phyloP scores from a whole-genome alignment of 148 eudicot species.

The Arctostaphylos glauca region DNA sequence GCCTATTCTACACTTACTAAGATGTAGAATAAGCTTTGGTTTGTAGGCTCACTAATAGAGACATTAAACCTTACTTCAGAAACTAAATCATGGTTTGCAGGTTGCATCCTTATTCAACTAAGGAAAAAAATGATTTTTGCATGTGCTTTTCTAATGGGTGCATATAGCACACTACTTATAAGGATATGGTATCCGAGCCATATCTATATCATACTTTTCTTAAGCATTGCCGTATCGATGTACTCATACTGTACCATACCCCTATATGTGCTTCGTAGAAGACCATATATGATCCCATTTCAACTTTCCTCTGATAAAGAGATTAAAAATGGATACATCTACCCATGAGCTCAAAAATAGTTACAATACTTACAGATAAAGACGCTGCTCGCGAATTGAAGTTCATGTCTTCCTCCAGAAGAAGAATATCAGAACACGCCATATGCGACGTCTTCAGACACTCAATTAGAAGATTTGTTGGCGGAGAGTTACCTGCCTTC shows the following conservation, averaged over 20 bases:
- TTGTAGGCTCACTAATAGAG: not conserved
- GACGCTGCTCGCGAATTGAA: conserved; percentile 78
- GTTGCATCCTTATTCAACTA: not conserved
- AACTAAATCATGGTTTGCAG: not conserved
- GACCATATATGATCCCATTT: not conserved
- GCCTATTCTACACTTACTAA: not conserved
- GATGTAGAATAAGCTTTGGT: not conserved
- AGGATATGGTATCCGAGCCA: not conserved
- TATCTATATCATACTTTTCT: not conserved
- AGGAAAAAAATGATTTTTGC: no score
- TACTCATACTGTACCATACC: not conserved
- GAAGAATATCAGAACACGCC: conserved; percentile 53
- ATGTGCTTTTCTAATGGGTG: no score
- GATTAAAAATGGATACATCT: not conserved
- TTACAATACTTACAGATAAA: conserved; percentile 44
- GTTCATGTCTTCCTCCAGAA: conserved; percentile 82
- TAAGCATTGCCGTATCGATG: not conserved
- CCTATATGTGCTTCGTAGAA: not conserved
- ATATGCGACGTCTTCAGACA: conserved; percentile 50
- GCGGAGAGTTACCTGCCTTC: conserved; percentile 66
- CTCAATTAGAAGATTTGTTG: conserved; percentile 58
- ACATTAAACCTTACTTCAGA: not conserved
- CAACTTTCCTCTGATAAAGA: not conserved
- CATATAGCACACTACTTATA: no score
- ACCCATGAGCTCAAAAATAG: conserved; percentile 14